Evolutionary conservation across 2,329 filamentous ascomycete species (phyloP).

Genomic region (Xylogone sp.): DNA sequence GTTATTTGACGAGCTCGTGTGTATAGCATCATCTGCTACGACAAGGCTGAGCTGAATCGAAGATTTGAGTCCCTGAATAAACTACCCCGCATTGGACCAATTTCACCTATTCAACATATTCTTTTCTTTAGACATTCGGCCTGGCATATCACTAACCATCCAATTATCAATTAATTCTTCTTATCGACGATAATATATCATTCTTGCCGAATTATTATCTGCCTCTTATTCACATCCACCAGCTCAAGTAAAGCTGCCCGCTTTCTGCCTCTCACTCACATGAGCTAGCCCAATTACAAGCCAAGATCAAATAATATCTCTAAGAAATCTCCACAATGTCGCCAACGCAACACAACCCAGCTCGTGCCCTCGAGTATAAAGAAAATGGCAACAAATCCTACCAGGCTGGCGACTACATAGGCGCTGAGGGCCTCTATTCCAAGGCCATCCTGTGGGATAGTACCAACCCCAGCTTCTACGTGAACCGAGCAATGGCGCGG

Average conservation of each 20-base stretch:
- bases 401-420: conserved; percentile 57
- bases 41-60: neutral
- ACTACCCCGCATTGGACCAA: neutral
- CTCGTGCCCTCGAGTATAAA: conserved; percentile 23
- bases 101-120: neutral
- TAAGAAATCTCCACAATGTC: neutral
- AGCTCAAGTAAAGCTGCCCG: too few relatives aligned
- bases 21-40: neutral
- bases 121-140: neutral
- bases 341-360: conserved; percentile 7
- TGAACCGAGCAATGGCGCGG: conserved; percentile 82
- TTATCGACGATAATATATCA: too few relatives aligned
- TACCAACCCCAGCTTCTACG: conserved; percentile 75
- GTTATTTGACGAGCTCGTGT: neutral
- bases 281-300: too few relatives aligned
- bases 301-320: neutral
- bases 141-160: too few relatives aligned
- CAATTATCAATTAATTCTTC: too few relatives aligned
- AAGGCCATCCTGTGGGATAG: conserved; percentile 77
- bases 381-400: conserved; percentile 47
- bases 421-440: conserved; percentile 67
- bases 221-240: too few relatives aligned
- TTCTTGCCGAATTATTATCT: too few relatives aligned
- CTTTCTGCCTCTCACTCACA: too few relatives aligned
- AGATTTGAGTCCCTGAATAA: neutral